Evolutionary conservation across 2,329 filamentous ascomycete species (phyloP).

Genomic region (Epichloe elymi): DNA sequence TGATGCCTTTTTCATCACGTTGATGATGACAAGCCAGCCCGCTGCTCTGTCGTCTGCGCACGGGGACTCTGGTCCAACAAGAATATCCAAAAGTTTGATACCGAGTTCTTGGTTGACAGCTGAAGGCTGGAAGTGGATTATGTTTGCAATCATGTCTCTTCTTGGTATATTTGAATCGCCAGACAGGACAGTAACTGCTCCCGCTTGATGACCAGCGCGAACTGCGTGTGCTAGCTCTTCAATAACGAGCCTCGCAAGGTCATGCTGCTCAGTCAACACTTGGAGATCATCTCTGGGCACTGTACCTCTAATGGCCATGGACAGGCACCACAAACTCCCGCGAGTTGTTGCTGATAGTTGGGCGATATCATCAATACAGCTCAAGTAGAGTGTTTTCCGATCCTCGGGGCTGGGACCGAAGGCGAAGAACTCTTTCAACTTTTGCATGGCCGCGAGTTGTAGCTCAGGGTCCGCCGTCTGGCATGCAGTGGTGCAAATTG

Average conservation of each 20-base stretch:
- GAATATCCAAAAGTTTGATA: conserved; percentile 53
- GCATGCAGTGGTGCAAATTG: conserved; percentile 37
- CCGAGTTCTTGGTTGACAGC: conserved; percentile 51
- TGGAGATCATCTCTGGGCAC: conserved; percentile 42
- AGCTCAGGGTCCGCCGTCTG: conserved; percentile 47
- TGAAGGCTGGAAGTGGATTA: conserved; percentile 48
- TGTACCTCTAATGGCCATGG: conserved; percentile 32
- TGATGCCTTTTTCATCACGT: conserved; percentile 25
- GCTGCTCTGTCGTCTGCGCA: conserved; percentile 47
- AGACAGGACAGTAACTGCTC: conserved; percentile 31
- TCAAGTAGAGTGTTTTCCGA: conserved; percentile 48
- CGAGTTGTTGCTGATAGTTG: conserved; percentile 49
- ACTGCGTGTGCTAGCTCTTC: conserved; percentile 49
- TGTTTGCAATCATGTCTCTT: conserved; percentile 41
- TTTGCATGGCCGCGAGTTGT: conserved; percentile 48
- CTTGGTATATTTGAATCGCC: conserved; percentile 37
- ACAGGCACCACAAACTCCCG: conserved; percentile 59
- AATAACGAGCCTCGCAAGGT: conserved; percentile 47
- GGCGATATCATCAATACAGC: conserved; percentile 56
- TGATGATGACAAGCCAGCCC: conserved; percentile 56
- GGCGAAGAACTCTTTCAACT: conserved; percentile 47
- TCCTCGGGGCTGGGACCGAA: conserved; percentile 39
- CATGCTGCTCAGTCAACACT: conserved; percentile 45
- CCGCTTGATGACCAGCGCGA: conserved; percentile 15
- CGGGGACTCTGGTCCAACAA: conserved; percentile 52